phyloP scores from a whole-genome alignment of 2,329 filamentous ascomycete genomes.

The Bertia moriformis region DNA sequence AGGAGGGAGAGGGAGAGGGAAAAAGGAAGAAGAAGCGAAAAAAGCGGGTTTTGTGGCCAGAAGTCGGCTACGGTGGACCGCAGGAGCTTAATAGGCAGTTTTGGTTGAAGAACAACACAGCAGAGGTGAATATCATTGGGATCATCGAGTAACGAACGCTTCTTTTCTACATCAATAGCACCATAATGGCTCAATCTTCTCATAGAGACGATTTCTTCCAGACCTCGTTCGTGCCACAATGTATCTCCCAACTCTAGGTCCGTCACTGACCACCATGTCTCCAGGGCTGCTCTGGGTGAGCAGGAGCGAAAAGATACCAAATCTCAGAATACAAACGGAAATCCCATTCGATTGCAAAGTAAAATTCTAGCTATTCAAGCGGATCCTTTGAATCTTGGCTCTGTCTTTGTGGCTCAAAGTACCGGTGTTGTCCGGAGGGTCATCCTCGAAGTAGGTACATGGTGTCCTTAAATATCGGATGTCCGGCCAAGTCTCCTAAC shows the following conservation, averaged over 20 bases:
- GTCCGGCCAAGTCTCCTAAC: neutral
- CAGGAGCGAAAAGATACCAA: slow-evolving; percentile 40
- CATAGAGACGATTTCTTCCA: slow-evolving; percentile 49
- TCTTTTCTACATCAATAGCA: too few relatives aligned
- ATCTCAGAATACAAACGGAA: slow-evolving; percentile 41
- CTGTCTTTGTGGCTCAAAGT: slow-evolving; percentile 44
- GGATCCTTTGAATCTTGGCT: slow-evolving; percentile 25
- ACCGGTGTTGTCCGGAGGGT: slow-evolving; percentile 38
- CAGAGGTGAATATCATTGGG: too few relatives aligned
- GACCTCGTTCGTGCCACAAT: slow-evolving; percentile 32
- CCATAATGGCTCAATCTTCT: slow-evolving; percentile 28
- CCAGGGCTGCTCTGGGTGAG: slow-evolving; percentile 33
- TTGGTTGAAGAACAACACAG: too few relatives aligned
- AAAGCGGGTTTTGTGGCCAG: neutral
- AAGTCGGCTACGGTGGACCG: neutral
- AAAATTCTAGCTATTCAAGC: slow-evolving; percentile 41
- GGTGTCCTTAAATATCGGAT: slow-evolving; percentile 6
- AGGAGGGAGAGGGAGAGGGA: too few relatives aligned
- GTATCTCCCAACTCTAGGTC: slow-evolving; percentile 2
- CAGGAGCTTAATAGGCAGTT: neutral
- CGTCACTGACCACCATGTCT: slow-evolving; percentile 4
- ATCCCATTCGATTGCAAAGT: slow-evolving; percentile 40
- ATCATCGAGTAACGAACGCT: too few relatives aligned
- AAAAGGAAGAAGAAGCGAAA: neutral
- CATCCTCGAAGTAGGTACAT: slow-evolving; percentile 37